Base-by-base conservation (phyloP, 495 filamentous ascomycete genomes). In the Talaromyces nanjingensis region DNA sequence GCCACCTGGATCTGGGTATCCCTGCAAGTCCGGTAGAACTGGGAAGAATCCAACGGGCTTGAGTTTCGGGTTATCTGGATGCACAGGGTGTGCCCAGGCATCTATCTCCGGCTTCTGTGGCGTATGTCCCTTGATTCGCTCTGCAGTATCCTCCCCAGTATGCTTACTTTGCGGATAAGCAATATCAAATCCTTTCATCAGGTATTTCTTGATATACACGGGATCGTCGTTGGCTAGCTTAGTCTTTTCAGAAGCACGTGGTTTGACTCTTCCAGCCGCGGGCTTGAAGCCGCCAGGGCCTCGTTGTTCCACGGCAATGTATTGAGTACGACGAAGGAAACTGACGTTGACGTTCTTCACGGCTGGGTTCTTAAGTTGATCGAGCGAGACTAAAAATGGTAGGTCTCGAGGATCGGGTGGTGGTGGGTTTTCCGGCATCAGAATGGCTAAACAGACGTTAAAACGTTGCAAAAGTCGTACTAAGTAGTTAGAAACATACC, bases 301-400 rank as follows among this genome's bases (percentile, higher is more conserved):
- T 72, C 73, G 83, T 65, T 73, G 79, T 49, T 84, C 85, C 7
- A 90, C 88, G 4, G 93, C 92, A 64, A 96, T 97, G 72, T 98
- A 97, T 72, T 98, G 96, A 14, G 96, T 97, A 54, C 93, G 88
- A 39, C 94, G 90, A 61, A 98, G 85, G 84, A 98, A 98, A 66
- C 92, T 96, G 59, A 96, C 89, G 60, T 83, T 83, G n/a, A 81
- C 72, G 59, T 81, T 79, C 57, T 83, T 83, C 2, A 89, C 83
- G 16, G 87, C 87, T 2, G 91, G 88, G 73, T 96, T 96, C 22
- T 90, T 91, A 25, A 97, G 84, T 29, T 89, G 83, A 5, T 90
- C 83, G 18, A 96, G 84, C 1, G 90, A 88, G 66, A 90, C 85
- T 53, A 98, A 82, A 53, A 98, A 87, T 3, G 83, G 78, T 39